Evolutionary conservation across 192 early-diverging fungal species (phyloP), one percentile per base, ranked within the genome.

Genomic region (Coemansia sp.): DNA sequence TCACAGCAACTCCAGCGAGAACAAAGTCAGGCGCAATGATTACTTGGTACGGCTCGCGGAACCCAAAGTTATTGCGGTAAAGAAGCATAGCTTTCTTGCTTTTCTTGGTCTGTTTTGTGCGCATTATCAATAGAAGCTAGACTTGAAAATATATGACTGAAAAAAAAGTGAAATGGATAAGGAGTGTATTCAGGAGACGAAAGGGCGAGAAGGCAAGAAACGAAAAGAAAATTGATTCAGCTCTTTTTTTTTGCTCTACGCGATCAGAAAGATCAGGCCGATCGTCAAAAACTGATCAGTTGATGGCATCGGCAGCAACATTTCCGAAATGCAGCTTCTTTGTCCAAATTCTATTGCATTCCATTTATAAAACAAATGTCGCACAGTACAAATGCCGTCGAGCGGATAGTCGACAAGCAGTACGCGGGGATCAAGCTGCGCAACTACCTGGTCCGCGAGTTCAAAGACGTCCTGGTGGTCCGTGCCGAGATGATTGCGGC

Each of bases 31-130:
- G 87, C 57, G 93, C 89, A 12, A 95, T 87, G 84, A 83, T 55
- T 12, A 96, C 69, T 67, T 96, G 96, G 79, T 89, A 98, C n/a
- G 96, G 96, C 55, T 88, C 86, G 54, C 90, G 80, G 71, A 98
- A 96, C 0, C 89, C 88, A 80, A 91, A 96, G 7, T 82, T 82
- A 58, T 83, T 72, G 42, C 73, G 70, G 80, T 96, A 98, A 37
- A 91, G 74, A 59, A 81, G 74, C 89, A 98, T 95, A 47, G 78
- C 82, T 56, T 86, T 82, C 71, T 87, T 91, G 66, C 91, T 89
- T 21, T 79, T 74, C 71, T 95, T 94, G 49, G 83, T 77, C 43
- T 91, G 80, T 67, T 96, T 96, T 21, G 86, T 75, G 52, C 87
- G 84, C 96, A 96, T 98, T 50, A 56, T 57, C 22, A 42, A 34